Percentiles rank a stretch among this genome's conserved stretches.
Evolutionary conservation across 352 stramenopile genomes (phyloP).

Genomic region (Pythium insidiosum): DNA sequence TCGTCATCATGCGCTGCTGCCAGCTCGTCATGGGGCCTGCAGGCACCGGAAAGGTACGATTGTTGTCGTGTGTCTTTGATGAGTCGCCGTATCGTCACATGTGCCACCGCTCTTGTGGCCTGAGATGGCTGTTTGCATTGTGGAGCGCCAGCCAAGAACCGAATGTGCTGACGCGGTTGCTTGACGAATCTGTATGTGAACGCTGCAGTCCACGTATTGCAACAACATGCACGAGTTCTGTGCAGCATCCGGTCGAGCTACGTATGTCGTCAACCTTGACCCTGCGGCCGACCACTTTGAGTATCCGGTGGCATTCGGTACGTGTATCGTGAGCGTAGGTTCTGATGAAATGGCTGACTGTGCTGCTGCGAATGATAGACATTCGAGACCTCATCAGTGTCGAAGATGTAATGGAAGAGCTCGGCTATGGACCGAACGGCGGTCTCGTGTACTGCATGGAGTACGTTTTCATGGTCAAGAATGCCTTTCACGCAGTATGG

Average conservation of each 20-base stretch:
- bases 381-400: constrained; percentile 95
- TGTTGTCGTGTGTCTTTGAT: too few species aligned
- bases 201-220: constrained; percentile 85
- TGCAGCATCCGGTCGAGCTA: constrained; percentile 75
- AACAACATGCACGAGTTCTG: constrained; percentile 92
- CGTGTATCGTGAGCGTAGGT: background rate
- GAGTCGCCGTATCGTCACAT: too few species aligned
- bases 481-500: too few species aligned
- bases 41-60: constrained; percentile 86
- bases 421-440: constrained; percentile 97
- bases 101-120: too few species aligned
- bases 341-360: background rate
- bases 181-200: background rate
- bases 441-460: constrained; percentile 99
- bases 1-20: constrained; percentile 75
- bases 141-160: too few species aligned
- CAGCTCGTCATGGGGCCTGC: constrained; percentile 90
- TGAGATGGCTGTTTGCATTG: too few species aligned
- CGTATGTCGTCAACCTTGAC: constrained; percentile 96
- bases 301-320: constrained; percentile 83
- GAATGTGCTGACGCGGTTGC: background rate
- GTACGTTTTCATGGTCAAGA: constrained; percentile 71
- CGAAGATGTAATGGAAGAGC: constrained; percentile 96
- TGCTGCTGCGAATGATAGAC: constrained; percentile 23
- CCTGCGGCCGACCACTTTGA: constrained; percentile 89